These are phyloP conservation scores for Naganishia onofrii DNA, from an alignment of 768 basidiomycete species.

Conservation along the genomic window DNA sequence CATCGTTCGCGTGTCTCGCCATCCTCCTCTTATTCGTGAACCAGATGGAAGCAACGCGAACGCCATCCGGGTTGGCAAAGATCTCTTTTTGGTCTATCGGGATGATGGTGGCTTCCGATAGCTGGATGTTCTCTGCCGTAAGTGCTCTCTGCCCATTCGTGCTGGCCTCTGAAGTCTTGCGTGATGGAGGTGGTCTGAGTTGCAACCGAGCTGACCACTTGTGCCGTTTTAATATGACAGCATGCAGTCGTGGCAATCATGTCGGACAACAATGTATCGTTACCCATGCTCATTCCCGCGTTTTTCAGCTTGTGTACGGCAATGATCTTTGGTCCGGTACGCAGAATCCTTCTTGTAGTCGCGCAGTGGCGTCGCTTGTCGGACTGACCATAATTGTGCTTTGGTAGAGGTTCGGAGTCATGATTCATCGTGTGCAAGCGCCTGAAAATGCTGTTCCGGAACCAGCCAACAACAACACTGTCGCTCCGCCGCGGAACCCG, in stretches of 20 bases:
- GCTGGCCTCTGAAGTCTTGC: too few species aligned
- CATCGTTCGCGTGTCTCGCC: constrained; percentile 67
- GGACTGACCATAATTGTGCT: constrained; percentile 15
- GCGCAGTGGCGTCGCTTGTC: background rate
- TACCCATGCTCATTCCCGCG: constrained; percentile 78
- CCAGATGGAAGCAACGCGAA: constrained; percentile 72
- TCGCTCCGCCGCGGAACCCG: background rate
- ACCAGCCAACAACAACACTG: background rate
- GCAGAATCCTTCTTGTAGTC: constrained; percentile 41
- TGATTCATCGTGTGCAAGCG: constrained; percentile 77
- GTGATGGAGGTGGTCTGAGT: background rate
- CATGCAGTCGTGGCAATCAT: constrained; percentile 85
- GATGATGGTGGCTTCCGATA: constrained; percentile 72
- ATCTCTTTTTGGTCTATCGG: constrained; percentile 82
- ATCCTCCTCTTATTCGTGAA: constrained; percentile 68
- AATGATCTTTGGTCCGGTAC: constrained; percentile 77
- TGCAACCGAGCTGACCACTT: background rate
- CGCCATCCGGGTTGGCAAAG: constrained; percentile 72
- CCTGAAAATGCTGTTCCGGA: constrained; percentile 46
- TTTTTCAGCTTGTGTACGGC: constrained; percentile 72
- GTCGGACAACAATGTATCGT: constrained; percentile 73
- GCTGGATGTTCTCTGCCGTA: constrained; percentile 75
- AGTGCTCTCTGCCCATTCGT: constrained; percentile 28
- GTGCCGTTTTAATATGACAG: constrained; percentile 38
- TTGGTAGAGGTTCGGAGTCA: constrained; percentile 72